phyloP scores from a whole-genome alignment of 2,329 filamentous ascomycete species.

The Ophidiomyces ophidiicola region DNA sequence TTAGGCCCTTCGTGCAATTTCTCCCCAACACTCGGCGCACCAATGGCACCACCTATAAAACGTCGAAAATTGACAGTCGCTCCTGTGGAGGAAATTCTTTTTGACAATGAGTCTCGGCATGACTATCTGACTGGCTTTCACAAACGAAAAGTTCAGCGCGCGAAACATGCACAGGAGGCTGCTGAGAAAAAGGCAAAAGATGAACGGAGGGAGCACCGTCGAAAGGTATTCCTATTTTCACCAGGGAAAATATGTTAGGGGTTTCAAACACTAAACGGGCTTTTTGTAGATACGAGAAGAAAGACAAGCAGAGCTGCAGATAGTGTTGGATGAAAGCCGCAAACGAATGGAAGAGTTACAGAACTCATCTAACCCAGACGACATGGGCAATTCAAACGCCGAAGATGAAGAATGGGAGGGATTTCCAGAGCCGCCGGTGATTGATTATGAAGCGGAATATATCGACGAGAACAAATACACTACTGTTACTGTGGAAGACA shows the following conservation, averaged over 20 bases:
- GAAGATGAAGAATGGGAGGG: conserved; percentile 54
- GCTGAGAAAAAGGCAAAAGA: conserved; percentile 64
- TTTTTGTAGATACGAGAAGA: conserved; percentile 62
- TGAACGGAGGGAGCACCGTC: conserved; percentile 61
- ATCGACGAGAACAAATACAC: conserved; percentile 94
- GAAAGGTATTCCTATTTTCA: conserved; percentile 48
- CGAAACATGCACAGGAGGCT: conserved; percentile 72
- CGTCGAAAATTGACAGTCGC: conserved; percentile 45
- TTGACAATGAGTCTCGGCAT: conserved; percentile 64
- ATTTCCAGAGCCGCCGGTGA: conserved; percentile 41
- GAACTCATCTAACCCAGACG: conserved; percentile 21
- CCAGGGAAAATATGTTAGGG: background rate
- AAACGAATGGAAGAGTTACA: conserved; percentile 53
- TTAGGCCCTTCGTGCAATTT: too few relatives aligned
- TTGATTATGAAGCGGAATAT: conserved; percentile 85
- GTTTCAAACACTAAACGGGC: conserved; percentile 3
- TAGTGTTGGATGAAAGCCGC: conserved; percentile 68
- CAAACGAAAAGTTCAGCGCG: conserved; percentile 80
- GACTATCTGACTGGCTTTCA: conserved; percentile 94
- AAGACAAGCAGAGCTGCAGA: conserved; percentile 66
- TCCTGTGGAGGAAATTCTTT: conserved; percentile 64
- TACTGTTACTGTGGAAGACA: conserved; percentile 83
- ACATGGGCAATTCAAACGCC: conserved; percentile 14
- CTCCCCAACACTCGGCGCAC: too few relatives aligned
- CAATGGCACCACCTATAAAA: conserved; percentile 42